Percentiles rank a stretch among this genome's conserved stretches.
Conservation (phyloP, 2,329 filamentous ascomycete species). For the Triangularia verruculosa region DNA sequence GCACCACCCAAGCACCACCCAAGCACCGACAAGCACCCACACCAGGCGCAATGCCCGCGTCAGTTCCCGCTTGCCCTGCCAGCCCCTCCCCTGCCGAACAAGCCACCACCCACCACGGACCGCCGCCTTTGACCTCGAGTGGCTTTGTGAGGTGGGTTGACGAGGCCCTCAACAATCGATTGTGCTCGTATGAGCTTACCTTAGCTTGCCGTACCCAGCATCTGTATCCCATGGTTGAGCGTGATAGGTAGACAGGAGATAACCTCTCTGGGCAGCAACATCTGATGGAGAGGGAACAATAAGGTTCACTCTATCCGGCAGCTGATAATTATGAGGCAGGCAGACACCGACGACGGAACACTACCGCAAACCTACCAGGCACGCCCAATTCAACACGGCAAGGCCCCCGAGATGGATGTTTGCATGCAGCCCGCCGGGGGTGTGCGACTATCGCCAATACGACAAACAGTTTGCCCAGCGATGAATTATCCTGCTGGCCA, state of each 20-base stretch:
- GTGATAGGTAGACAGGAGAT: neutral
- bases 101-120: neutral
- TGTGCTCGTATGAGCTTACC: no score
- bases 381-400: neutral
- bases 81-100: slow-evolving; percentile 3
- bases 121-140: no score
- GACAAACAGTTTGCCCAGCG: neutral
- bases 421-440: neutral
- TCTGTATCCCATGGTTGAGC: no score
- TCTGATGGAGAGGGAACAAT: neutral
- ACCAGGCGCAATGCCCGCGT: slow-evolving; percentile 9
- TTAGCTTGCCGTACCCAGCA: no score
- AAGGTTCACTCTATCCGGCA: neutral
- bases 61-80: slow-evolving; percentile 9
- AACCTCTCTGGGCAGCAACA: neutral
- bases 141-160: no score
- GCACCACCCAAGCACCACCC: neutral
- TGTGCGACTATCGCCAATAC: neutral
- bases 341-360: neutral
- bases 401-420: neutral
- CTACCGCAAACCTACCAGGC: neutral
- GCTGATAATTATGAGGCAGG: neutral
- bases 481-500: neutral
- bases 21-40: neutral
- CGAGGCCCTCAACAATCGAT: no score